Evolutionary conservation across 169 alveolate genomes (phyloP).

Genomic region (Perkinsus olseni): DNA sequence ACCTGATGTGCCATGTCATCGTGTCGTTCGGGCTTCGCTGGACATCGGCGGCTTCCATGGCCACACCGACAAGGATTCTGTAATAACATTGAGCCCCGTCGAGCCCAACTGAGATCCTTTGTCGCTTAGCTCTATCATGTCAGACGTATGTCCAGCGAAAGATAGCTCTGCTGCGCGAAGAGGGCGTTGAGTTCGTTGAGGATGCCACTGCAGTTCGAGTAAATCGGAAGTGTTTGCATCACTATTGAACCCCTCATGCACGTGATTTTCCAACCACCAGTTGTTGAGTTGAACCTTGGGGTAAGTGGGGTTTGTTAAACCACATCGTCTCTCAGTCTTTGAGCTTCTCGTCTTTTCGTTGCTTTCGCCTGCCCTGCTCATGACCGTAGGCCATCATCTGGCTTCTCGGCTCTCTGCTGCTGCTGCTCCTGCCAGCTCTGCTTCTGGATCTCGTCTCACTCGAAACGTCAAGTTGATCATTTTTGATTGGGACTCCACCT

Average conservation of each 20-base stretch:
- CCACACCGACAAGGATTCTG: neutral
- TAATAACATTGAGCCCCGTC: neutral
- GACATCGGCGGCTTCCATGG: neutral
- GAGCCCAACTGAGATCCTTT: neutral
- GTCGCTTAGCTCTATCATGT: too few species aligned
- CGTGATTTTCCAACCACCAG: neutral
- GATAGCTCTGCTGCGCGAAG: neutral
- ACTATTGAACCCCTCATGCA: neutral
- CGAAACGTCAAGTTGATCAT: neutral
- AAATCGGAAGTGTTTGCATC: neutral
- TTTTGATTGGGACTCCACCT: neutral
- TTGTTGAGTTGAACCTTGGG: too few species aligned
- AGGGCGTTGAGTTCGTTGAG: neutral
- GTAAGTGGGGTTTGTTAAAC: too few species aligned
- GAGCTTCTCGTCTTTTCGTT: neutral
- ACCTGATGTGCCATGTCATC: neutral
- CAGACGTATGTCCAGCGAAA: neutral
- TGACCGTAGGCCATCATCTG: too few species aligned
- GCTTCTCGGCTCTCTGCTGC: neutral
- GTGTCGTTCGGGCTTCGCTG: neutral
- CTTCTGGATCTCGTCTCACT: neutral
- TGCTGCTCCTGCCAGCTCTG: neutral
- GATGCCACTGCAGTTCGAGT: neutral
- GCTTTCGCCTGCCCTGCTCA: neutral
- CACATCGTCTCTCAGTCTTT: neutral